Percentiles rank a stretch among this genome's conserved stretches.
Conservation (phyloP, 192 early-diverging fungal genomes). For the Rhizoclosmatium globosum region DNA sequence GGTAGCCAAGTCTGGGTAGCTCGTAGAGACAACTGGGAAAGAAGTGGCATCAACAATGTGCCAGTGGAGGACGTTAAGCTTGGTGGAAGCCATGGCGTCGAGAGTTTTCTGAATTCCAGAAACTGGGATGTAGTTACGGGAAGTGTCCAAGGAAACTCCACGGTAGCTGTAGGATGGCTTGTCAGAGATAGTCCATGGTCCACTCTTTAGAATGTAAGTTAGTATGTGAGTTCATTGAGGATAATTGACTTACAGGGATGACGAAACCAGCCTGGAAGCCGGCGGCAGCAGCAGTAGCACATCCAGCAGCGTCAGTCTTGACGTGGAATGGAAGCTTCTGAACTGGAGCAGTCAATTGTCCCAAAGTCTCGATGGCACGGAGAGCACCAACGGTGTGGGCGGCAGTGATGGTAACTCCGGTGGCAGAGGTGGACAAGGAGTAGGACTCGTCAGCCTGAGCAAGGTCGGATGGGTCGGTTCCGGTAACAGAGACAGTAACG, state of each 20-base stretch:
- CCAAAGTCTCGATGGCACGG: slow-evolving; percentile 75
- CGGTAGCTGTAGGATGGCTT: slow-evolving; percentile 35
- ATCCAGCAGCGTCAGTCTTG: slow-evolving; percentile 70
- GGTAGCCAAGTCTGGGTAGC: slow-evolving; percentile 4
- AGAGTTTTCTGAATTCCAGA: slow-evolving; percentile 29
- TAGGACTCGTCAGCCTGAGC: slow-evolving; percentile 35
- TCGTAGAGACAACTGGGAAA: slow-evolving; percentile 24
- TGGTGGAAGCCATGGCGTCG: slow-evolving; percentile 34
- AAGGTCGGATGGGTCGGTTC: slow-evolving; percentile 44
- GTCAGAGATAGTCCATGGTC: slow-evolving; percentile 13
- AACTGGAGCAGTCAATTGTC: slow-evolving; percentile 62
- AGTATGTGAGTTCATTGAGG: no score
- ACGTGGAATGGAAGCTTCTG: slow-evolving; percentile 12
- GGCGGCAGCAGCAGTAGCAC: neutral
- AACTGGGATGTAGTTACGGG: slow-evolving; percentile 49
- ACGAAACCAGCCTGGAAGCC: slow-evolving; percentile 27
- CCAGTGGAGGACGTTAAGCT: slow-evolving; percentile 49
- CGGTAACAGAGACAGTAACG: neutral
- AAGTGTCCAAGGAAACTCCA: slow-evolving; percentile 49
- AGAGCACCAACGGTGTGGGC: slow-evolving; percentile 74
- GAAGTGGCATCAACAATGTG: slow-evolving; percentile 48
- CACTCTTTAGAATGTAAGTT: neutral
- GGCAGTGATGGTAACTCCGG: slow-evolving; percentile 52
- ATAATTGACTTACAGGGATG: slow-evolving; percentile 9
- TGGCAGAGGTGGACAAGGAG: slow-evolving; percentile 4